Percentiles rank a stretch among this genome's conserved stretches.
phyloP scores from a whole-genome alignment of 805 yeast species.

The Metschnikowia anglica region DNA sequence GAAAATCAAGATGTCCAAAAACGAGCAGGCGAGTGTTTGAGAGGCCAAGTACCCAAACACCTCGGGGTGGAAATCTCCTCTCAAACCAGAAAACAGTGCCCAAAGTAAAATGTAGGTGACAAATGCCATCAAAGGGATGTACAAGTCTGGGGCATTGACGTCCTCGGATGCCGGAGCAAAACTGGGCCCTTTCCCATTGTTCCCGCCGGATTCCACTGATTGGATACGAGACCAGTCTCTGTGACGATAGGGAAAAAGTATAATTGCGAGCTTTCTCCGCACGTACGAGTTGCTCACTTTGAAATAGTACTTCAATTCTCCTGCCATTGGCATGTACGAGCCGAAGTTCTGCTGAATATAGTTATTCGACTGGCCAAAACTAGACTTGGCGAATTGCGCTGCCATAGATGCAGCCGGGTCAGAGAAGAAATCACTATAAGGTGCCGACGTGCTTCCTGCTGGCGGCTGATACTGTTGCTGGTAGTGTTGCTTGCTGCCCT shows the following conservation, averaged over 20 bases:
- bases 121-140: conserved; percentile 92
- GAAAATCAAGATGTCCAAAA: conserved; percentile 72
- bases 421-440: conserved; percentile 49
- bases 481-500: conserved; percentile 42
- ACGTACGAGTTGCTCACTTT: conserved; percentile 91
- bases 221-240: conserved; percentile 73
- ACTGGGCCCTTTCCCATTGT: conserved; percentile 22
- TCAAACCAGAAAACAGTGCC: conserved; percentile 81
- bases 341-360: conserved; percentile 73
- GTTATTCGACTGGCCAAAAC: conserved; percentile 77
- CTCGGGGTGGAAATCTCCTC: conserved; percentile 91
- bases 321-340: conserved; percentile 46
- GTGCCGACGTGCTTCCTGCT: conserved; percentile 21
- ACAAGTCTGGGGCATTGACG: conserved; percentile 92
- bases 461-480: conserved; percentile 24
- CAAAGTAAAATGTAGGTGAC: conserved; percentile 82
- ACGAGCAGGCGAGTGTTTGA: conserved; percentile 77
- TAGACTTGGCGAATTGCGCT: conserved; percentile 81
- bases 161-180: conserved; percentile 83
- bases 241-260: conserved; percentile 83
- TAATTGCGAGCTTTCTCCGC: conserved; percentile 63
- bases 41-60: conserved; percentile 84
- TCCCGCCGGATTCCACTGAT: conserved; percentile 21
- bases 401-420: conserved; percentile 86
- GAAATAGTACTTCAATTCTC: conserved; percentile 79